phyloP scores from a whole-genome alignment of 75 land plant genomes.

The Sequoiadendron giganteum region DNA sequence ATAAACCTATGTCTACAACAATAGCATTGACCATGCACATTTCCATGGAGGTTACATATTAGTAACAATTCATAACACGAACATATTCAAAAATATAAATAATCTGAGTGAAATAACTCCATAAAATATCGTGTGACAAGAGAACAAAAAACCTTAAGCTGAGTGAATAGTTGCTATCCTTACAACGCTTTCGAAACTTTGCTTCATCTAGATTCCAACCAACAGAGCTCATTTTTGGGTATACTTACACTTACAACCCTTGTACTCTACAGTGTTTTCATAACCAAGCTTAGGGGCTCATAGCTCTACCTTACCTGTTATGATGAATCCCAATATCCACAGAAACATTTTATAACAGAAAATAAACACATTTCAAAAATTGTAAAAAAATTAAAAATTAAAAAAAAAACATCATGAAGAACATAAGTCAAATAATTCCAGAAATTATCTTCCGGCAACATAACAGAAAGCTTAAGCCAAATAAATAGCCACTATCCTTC shows the following conservation, averaged over 20 bases:
- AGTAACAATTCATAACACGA: no score
- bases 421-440: not conserved
- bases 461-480: not conserved
- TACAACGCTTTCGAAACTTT: not conserved
- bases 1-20: not conserved
- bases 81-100: not conserved
- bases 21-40: not conserved
- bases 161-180: not conserved
- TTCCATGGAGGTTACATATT: not conserved
- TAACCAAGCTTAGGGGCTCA: not conserved
- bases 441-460: not conserved
- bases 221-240: not conserved
- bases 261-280: not conserved
- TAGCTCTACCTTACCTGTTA: slow-evolving; percentile 35
- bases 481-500: not conserved
- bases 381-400: no score
- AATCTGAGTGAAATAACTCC: not conserved
- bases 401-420: no score
- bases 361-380: not conserved
- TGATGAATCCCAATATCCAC: slow-evolving; percentile 48
- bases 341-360: not conserved
- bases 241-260: not conserved
- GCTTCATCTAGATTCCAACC: not conserved
- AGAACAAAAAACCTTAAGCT: not conserved
- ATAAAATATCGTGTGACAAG: not conserved